phyloP scores from a whole-genome alignment of 768 basidiomycete genomes.

The Solioccasus polychromus region DNA sequence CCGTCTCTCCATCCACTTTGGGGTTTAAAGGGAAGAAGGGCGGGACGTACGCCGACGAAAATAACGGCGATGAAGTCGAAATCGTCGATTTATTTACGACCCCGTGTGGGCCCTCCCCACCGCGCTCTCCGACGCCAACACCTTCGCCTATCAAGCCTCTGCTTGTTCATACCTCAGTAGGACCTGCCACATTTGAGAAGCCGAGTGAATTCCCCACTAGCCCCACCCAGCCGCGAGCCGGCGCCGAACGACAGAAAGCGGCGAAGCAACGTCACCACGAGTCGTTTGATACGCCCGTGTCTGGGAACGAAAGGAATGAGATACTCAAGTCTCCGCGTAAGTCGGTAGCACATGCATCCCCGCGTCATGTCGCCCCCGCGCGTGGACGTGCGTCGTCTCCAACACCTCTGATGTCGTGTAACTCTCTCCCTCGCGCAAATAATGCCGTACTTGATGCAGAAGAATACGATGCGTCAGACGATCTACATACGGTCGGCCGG shows the following conservation, averaged over 20 bases:
- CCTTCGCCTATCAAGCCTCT: conserved; percentile 7
- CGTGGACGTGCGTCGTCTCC: conserved; percentile 13
- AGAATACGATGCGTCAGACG: neutral
- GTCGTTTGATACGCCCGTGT: conserved; percentile 5
- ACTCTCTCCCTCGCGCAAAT: neutral
- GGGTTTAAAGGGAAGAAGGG: neutral
- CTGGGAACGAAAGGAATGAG: conserved; percentile 3
- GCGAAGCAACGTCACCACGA: conserved; percentile 1
- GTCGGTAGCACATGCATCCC: conserved; percentile 23
- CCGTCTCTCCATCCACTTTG: neutral
- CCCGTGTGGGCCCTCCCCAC: conserved; percentile 18
- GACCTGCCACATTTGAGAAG: neutral
- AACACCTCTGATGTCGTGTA: neutral
- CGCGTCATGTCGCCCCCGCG: conserved; percentile 8
- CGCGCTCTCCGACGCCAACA: conserved; percentile 19
- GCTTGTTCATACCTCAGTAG: neutral
- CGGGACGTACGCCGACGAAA: neutral
- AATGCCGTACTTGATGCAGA: neutral
- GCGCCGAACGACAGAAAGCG: neutral
- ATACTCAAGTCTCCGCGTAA: conserved; percentile 26
- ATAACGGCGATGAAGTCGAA: conserved; percentile 3
- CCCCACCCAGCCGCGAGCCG: conserved; percentile 4
- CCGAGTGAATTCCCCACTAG: conserved; percentile 11
- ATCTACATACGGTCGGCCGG: neutral
- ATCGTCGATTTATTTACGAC: conserved; percentile 23